Conservation (phyloP, 352 stramenopile genomes). For the Phytophthora cryptogea region DNA sequence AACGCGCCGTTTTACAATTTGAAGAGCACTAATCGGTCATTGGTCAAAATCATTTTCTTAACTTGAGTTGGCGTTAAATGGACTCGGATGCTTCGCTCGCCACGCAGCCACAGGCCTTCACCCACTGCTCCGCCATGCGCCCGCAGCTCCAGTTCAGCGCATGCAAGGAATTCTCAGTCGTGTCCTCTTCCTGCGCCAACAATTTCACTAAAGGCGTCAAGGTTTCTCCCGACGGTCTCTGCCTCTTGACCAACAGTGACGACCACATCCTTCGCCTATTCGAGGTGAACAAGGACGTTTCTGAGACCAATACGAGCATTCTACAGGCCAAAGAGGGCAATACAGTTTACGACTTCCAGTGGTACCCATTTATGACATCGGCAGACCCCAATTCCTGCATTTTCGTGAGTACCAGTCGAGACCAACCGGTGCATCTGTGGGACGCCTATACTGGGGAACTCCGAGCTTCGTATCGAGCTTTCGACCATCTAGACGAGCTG, state of each 20-base stretch:
- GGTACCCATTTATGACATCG: slow-evolving; percentile 90
- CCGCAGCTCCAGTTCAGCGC: slow-evolving; percentile 28
- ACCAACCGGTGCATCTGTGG: slow-evolving; percentile 92
- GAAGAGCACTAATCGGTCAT: no score
- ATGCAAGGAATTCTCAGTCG: slow-evolving; percentile 35
- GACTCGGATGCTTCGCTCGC: neutral
- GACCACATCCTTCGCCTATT: slow-evolving; percentile 84
- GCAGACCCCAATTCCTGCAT: slow-evolving; percentile 75
- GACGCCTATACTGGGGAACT: slow-evolving; percentile 88
- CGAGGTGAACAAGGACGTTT: slow-evolving; percentile 43
- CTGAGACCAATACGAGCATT: slow-evolving; percentile 24
- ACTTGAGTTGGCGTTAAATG: neutral
- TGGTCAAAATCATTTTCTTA: no score
- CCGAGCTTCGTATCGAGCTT: slow-evolving; percentile 80
- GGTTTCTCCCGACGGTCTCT: slow-evolving; percentile 83
- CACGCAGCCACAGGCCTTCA: slow-evolving; percentile 12
- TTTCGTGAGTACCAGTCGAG: slow-evolving; percentile 85
- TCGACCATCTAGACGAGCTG: slow-evolving; percentile 89
- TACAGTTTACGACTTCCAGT: slow-evolving; percentile 87
- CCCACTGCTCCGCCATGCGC: slow-evolving; percentile 19
- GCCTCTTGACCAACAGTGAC: slow-evolving; percentile 86
- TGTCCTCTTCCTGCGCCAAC: slow-evolving; percentile 31
- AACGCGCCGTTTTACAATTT: no score
- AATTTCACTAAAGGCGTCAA: slow-evolving; percentile 83
- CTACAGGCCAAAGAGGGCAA: slow-evolving; percentile 77